Conservation (phyloP, 2,329 filamentous ascomycete species). For the Aphanocladium album region DNA sequence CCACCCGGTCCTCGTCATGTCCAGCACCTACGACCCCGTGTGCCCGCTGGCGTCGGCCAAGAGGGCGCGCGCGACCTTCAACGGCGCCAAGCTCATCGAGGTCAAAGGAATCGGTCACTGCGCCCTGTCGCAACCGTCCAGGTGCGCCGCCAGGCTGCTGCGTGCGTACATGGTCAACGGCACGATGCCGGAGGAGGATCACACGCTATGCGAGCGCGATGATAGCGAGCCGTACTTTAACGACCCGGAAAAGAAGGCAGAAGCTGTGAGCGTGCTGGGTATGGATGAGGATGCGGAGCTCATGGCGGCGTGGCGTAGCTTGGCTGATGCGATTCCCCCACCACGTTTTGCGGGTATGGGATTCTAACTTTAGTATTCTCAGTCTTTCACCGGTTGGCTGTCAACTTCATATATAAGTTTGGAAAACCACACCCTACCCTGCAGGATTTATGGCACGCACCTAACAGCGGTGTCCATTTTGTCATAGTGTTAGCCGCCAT, state of each 20-base stretch:
- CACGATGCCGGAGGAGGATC: conserved; percentile 27
- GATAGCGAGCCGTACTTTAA: background rate
- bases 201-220: background rate
- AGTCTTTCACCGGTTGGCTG: too few species aligned
- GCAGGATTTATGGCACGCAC: too few species aligned
- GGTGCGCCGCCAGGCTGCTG: conserved; percentile 31
- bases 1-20: conserved; percentile 28
- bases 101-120: conserved; percentile 40
- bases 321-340: background rate
- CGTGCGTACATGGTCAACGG: conserved; percentile 34
- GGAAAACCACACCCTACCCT: too few species aligned
- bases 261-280: background rate
- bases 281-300: background rate
- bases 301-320: background rate
- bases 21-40: conserved; percentile 40
- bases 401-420: too few species aligned
- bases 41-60: conserved; percentile 40
- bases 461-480: too few species aligned
- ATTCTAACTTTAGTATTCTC: too few species aligned
- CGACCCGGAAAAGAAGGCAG: background rate
- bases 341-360: background rate
- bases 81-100: conserved; percentile 34
- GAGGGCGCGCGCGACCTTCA: conserved; percentile 30
- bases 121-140: conserved; percentile 31
- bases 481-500: too few species aligned